Percentiles rank a stretch among this genome's conserved stretches.
phyloP scores from a whole-genome alignment of 495 filamentous ascomycete species.

The Aspergillus heteromorphus region DNA sequence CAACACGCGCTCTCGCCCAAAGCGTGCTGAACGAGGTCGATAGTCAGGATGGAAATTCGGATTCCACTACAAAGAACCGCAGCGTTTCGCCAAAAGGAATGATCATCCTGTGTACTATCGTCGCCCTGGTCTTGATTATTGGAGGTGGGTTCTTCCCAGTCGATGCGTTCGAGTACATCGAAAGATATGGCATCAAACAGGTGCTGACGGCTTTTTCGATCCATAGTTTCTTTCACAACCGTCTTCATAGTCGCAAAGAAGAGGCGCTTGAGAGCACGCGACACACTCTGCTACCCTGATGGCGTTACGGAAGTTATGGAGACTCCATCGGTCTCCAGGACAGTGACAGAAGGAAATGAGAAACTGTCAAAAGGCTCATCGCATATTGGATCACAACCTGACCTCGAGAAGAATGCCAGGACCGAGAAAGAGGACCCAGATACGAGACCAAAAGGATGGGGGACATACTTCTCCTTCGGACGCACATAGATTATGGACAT shows the following conservation, averaged over 20 bases:
- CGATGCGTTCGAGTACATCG: neutral
- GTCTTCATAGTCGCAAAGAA: neutral
- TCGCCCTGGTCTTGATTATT: neutral
- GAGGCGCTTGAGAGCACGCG: neutral
- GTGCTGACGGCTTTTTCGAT: neutral
- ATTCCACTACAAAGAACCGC: neutral
- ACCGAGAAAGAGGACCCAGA: neutral
- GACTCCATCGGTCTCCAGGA: neutral
- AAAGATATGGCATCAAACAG: neutral
- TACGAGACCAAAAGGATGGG: neutral
- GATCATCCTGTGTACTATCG: conserved; percentile 1
- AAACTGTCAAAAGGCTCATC: neutral
- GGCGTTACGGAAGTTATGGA: neutral
- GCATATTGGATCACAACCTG: neutral
- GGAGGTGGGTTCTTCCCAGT: neutral
- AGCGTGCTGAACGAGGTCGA: neutral
- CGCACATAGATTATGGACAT: neutral
- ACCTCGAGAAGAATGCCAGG: neutral
- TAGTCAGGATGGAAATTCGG: neutral
- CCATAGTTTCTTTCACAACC: neutral
- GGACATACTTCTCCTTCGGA: neutral
- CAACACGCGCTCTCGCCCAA: neutral
- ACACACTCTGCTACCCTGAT: neutral
- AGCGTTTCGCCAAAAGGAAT: neutral
- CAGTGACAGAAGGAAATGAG: neutral